phyloP scores from a whole-genome alignment of 495 filamentous ascomycete genomes.

The Daldinia concentrica region DNA sequence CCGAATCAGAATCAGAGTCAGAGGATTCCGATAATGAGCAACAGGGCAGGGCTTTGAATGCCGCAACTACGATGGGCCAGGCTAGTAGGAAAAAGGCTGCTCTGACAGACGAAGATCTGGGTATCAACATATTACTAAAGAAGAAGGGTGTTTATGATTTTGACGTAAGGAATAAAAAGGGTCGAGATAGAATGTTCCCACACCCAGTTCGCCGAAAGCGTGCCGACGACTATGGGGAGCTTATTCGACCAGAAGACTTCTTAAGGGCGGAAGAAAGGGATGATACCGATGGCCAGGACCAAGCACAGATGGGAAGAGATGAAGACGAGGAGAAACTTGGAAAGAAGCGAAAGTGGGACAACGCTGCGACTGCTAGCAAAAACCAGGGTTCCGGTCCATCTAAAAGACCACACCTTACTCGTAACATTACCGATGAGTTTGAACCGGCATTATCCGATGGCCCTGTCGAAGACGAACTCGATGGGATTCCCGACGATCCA shows the following conservation, averaged over 20 bases:
- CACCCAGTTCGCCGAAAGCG: constrained; percentile 81
- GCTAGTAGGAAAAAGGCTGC: constrained; percentile 82
- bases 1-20: constrained; percentile 79
- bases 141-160: constrained; percentile 89
- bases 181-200: constrained; percentile 91
- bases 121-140: constrained; percentile 89
- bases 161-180: constrained; percentile 91
- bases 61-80: constrained; percentile 81
- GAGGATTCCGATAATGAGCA: constrained; percentile 91
- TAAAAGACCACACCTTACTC: constrained; percentile 52
- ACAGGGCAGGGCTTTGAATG: constrained; percentile 91
- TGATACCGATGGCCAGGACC: constrained; percentile 73
- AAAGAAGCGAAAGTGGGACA: constrained; percentile 94
- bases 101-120: constrained; percentile 84
- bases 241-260: constrained; percentile 93
- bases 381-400: constrained; percentile 46
- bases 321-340: constrained; percentile 73
- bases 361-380: constrained; percentile 61
- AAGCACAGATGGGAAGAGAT: constrained; percentile 55
- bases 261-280: constrained; percentile 92
- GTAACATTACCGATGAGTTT: constrained; percentile 52
- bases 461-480: constrained; percentile 59
- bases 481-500: constrained; percentile 64
- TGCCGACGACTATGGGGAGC: constrained; percentile 89
- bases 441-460: constrained; percentile 54